Evolutionary conservation across 1,139 yeast genomes (phyloP).

Genomic region (Suhomyces maxii): DNA sequence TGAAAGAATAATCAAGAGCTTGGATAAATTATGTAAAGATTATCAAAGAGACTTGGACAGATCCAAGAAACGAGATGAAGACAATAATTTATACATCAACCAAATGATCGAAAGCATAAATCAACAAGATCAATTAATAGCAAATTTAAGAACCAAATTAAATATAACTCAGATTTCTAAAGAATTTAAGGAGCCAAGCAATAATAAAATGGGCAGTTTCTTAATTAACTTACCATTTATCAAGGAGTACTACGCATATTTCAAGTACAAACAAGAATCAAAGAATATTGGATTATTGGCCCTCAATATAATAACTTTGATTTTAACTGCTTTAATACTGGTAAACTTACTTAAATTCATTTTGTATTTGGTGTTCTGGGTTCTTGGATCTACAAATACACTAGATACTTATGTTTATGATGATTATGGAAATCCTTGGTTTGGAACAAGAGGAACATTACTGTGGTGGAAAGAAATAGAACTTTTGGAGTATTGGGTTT

Average conservation of each 20-base stretch:
- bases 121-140: constrained; percentile 26
- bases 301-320: constrained; percentile 24
- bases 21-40: constrained; percentile 21
- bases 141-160: constrained; percentile 22
- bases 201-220: constrained; percentile 16
- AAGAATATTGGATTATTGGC: constrained; percentile 22
- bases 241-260: constrained; percentile 32
- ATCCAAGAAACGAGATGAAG: constrained; percentile 17
- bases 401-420: constrained; percentile 23
- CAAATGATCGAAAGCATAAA: constrained; percentile 19
- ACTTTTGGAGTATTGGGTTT: constrained; percentile 34
- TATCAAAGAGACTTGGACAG: constrained; percentile 22
- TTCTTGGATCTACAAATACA: constrained; percentile 2
- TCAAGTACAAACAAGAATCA: constrained; percentile 28
- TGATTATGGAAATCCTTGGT: constrained; percentile 17
- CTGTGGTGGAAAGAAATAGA: constrained; percentile 39
- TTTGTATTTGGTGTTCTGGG: constrained; percentile 16
- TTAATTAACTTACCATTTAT: constrained; percentile 31
- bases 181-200: constrained; percentile 3
- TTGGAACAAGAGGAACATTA: constrained; percentile 14
- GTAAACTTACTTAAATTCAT: constrained; percentile 19
- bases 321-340: constrained; percentile 24
- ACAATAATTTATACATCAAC: constrained; percentile 16
- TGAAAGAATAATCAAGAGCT: constrained; percentile 7
- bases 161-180: constrained; percentile 11